A percentile compares a stretch with the other conserved stretches of the same genome.
phyloP scores from a whole-genome alignment of 176 grass and related monocot species.

The Carex scoparia region DNA sequence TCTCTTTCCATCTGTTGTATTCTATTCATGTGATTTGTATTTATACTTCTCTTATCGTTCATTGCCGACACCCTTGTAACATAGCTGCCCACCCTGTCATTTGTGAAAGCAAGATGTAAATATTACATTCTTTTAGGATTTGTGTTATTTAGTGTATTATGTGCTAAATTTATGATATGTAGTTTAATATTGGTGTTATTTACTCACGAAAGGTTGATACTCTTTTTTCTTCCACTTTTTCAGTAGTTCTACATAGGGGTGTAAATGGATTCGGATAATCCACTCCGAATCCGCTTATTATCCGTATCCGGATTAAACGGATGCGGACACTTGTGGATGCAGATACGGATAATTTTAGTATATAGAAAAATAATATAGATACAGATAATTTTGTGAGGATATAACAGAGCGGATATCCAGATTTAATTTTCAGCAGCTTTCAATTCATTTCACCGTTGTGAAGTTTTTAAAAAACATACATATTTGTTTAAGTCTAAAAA shows the following conservation, averaged over 20 bases:
- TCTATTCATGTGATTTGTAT: constrained; percentile 15
- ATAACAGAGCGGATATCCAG: too few relatives aligned
- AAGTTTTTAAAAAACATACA: too few relatives aligned
- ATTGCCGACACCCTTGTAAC: neutral
- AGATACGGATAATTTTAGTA: too few relatives aligned
- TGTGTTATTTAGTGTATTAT: neutral
- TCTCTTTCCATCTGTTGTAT: neutral
- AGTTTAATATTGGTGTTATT: neutral
- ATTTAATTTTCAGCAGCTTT: too few relatives aligned
- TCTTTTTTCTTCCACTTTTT: neutral
- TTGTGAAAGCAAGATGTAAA: constrained; percentile 21
- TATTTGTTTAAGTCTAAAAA: too few relatives aligned
- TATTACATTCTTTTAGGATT: constrained; percentile 28
- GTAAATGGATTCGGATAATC: too few relatives aligned
- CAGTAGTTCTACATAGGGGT: neutral
- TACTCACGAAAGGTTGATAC: neutral
- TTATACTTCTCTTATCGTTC: neutral
- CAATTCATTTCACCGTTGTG: too few relatives aligned
- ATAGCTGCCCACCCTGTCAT: neutral
- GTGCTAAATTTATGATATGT: neutral
- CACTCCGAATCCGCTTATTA: too few relatives aligned
- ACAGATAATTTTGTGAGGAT: too few relatives aligned
- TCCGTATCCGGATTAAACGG: too few relatives aligned
- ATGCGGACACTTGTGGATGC: too few relatives aligned
- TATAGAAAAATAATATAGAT: too few relatives aligned